phyloP scores from a whole-genome alignment of 495 filamentous ascomycete genomes.

The Hyphodiscus hymeniophilus region DNA sequence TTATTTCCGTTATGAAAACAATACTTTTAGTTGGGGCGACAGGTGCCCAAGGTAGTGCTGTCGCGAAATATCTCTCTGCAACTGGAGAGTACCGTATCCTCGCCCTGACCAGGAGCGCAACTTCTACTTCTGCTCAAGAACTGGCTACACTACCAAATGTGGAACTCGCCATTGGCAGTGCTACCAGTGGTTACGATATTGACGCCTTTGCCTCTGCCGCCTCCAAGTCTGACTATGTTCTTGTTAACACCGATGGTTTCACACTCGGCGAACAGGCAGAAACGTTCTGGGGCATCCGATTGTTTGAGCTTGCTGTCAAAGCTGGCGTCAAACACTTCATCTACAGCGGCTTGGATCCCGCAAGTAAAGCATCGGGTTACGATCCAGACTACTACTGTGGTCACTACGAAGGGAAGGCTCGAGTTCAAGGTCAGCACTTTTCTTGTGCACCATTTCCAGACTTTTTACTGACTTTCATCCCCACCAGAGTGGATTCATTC shows the following conservation, averaged over 20 bases:
- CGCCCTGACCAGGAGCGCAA: slow-evolving; percentile 36
- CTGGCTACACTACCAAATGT: slow-evolving; percentile 30
- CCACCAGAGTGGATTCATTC: slow-evolving; percentile 22
- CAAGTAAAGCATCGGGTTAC: slow-evolving; percentile 22
- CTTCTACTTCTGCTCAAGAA: slow-evolving; percentile 28
- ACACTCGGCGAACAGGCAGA: slow-evolving; percentile 31
- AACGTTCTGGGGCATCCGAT: slow-evolving; percentile 32
- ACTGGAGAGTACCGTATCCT: background rate
- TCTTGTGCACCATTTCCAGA: background rate
- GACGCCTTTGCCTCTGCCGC: background rate
- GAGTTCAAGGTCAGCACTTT: slow-evolving; percentile 20
- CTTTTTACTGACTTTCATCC: no score
- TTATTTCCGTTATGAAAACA: no score
- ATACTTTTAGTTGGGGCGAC: background rate
- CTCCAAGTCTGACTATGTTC: slow-evolving; percentile 21
- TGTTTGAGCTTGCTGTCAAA: slow-evolving; percentile 31
- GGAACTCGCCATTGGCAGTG: slow-evolving; percentile 25
- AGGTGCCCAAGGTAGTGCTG: background rate
- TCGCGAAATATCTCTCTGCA: background rate
- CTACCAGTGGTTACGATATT: slow-evolving; percentile 7
- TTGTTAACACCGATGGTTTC: slow-evolving; percentile 33
- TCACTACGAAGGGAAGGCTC: slow-evolving; percentile 34
- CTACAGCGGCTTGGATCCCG: slow-evolving; percentile 27
- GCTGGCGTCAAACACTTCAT: slow-evolving; percentile 31
- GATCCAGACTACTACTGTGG: slow-evolving; percentile 28